Percentiles rank a stretch among this genome's conserved stretches.
phyloP scores from a whole-genome alignment of 1,284 basidiomycete genomes.

The Wallemia hederae region DNA sequence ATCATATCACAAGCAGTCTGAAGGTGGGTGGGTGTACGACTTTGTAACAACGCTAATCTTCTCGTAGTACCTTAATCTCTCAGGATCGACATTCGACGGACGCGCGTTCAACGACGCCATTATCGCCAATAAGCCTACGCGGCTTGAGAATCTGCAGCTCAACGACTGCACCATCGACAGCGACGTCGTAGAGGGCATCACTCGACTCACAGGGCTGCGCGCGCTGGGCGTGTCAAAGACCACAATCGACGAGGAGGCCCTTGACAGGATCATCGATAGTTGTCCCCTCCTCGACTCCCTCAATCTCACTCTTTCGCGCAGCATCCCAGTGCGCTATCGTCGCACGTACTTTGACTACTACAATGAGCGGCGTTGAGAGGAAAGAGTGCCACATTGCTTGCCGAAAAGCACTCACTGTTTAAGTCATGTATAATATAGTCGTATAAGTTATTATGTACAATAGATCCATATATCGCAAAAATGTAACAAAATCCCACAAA shows the following conservation, averaged over 20 bases:
- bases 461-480: too few relatives aligned
- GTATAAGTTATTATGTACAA: too few relatives aligned
- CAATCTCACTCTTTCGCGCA: not conserved
- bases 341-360: not conserved
- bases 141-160: not conserved
- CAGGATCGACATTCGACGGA: not conserved
- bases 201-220: not conserved
- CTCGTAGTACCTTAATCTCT: not conserved
- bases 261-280: not conserved
- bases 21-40: not conserved
- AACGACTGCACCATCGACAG: not conserved
- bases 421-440: too few relatives aligned
- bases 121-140: not conserved
- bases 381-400: too few relatives aligned
- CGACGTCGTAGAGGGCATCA: not conserved
- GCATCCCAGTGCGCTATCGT: not conserved
- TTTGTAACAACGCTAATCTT: not conserved
- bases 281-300: not conserved
- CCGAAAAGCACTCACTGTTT: too few relatives aligned
- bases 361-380: too few relatives aligned
- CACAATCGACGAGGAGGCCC: not conserved
- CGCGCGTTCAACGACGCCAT: not conserved
- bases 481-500: too few relatives aligned
- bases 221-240: not conserved
- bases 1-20: not conserved